Base-by-base conservation (phyloP, 2,329 filamentous ascomycete genomes). In the Aspergillus tubingensis region DNA sequence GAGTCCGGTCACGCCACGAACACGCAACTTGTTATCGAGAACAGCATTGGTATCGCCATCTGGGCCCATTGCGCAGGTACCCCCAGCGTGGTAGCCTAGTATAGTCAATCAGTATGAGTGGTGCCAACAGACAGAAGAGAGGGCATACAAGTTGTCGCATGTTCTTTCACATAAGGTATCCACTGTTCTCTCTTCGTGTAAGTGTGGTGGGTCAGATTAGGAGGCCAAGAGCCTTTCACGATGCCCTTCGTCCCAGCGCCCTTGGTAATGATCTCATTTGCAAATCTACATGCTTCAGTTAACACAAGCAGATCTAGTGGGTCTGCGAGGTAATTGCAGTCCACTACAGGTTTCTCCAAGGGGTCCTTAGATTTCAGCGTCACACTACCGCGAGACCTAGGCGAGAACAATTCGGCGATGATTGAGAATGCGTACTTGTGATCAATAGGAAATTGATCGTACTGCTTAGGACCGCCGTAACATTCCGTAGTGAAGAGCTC, bases 401-500 rank as follows among this genome's bases (percentile, higher is more conserved):
- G 82, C 1, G 81, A 79, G 57, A 87, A 87, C 0, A 88, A 78
- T 68, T 87, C 81, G 0, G 81, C 79, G 54, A 86, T 84, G 64
- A 88, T 82, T 6, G 81, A 81, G 62, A 89, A 88, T 0, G 81
- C 82, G 61, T 85, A 79, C 58, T 86, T 79, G 17, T 80, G 75
- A 47, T 86, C 78, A 2, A 78, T 73, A 0, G 85, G 86, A 57
- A 81, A 83, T 39, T 85, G 74, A 19, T 78, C 75, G 61, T 80
- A 87, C 61, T 86, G 83, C 63, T 85, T 85, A 0, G 85, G 85
- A 0, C 84, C 84, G 3, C 84, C 84, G 64, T 87, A 87, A 66
- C 83, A 84, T 68, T 88, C 86, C 0, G 85, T 87, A 32, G 80
- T 85, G 74, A 87, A 88, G 72, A 87, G 83, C 66, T 88, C 86